Base-by-base conservation (phyloP, 1,139 yeast genomes). In the Eremothecium sinecaudum region DNA sequence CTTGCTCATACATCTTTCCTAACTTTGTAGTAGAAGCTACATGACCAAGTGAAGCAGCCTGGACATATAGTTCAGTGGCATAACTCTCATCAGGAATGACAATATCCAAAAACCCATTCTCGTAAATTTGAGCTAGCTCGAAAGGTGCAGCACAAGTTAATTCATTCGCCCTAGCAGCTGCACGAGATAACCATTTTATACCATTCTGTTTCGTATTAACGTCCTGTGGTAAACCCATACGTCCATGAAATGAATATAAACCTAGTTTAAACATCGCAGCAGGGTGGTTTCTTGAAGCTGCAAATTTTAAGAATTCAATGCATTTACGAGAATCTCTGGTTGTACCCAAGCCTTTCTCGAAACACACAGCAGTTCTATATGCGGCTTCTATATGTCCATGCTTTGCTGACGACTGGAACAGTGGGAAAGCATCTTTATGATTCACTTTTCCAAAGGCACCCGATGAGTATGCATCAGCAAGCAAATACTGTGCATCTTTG, bases 231-330 rank as follows among this genome's bases (percentile, higher is more conserved):
- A 87, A 58, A 1, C 97, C 96, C 87, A 87, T 78, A 45, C 82
- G 69, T 7, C 84, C 76, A 52, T 83, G 74, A 56, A 80, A 90
- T 25, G 86, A 79, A 44, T 87, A 86, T 32, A 83, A 67, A 5
- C 97, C 97, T 43, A 86, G 66, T 52, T 87, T 81, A 61, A 80
- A 80, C 94, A 87, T 84, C 4, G 97, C 95, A 10, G 94, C 90
- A 0, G 96, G 86, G 56, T 90, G 98, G 52, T 83, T 83, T 51
- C 80, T 79, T 18, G 87, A 71, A 0, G 97, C 94, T 0, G 97
- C 94, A 58, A 79, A 79, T 52, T 82, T 79, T 42, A 84, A 63
- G 56, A 79, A 86, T 45, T 83, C 93, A 9, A 84, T 63, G 1
- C 94, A 90, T 50, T 84, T 79, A 38, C 94, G 70, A 1, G 94